These are phyloP conservation scores for Phytophthora sansomeana DNA, from an alignment of 352 stramenopile genomes.

Conservation along the genomic window DNA sequence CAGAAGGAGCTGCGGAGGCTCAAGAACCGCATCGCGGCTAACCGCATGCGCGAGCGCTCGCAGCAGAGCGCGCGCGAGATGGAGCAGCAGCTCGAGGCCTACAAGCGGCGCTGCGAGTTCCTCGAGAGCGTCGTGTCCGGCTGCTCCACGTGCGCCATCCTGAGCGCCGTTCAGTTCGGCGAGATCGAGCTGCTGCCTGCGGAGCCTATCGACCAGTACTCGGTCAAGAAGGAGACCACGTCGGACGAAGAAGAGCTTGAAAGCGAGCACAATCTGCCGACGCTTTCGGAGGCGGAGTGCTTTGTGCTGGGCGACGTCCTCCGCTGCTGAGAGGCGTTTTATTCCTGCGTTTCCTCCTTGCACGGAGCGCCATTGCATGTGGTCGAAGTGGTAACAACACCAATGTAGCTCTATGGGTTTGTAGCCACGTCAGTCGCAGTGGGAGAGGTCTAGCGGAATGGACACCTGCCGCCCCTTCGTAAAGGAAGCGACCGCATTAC, in stretches of 20 bases:
- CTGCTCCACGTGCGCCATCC: slow-evolving; percentile 38
- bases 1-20: slow-evolving; percentile 53
- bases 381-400: neutral
- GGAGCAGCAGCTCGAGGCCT: slow-evolving; percentile 42
- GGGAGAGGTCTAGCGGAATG: neutral
- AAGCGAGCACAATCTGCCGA: neutral
- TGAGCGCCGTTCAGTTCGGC: slow-evolving; percentile 7
- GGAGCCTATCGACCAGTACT: neutral
- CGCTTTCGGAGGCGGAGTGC: slow-evolving; percentile 43
- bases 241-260: slow-evolving; percentile 9
- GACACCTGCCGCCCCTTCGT: slow-evolving; percentile 7
- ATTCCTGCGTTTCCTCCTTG: neutral
- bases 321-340: slow-evolving; percentile 4
- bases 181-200: slow-evolving; percentile 30
- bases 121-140: slow-evolving; percentile 41
- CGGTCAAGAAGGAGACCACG: slow-evolving; percentile 7
- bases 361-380: slow-evolving; percentile 11
- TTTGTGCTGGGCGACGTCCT: slow-evolving; percentile 37
- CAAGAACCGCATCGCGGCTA: slow-evolving; percentile 65
- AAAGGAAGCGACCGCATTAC: neutral
- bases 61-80: slow-evolving; percentile 55
- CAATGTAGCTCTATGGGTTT: slow-evolving; percentile 23
- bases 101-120: slow-evolving; percentile 42
- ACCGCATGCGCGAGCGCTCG: slow-evolving; percentile 55
- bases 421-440: slow-evolving; percentile 3